Base-by-base conservation (phyloP, 257 asterid species). In the Nicotiana obtusifolia region DNA sequence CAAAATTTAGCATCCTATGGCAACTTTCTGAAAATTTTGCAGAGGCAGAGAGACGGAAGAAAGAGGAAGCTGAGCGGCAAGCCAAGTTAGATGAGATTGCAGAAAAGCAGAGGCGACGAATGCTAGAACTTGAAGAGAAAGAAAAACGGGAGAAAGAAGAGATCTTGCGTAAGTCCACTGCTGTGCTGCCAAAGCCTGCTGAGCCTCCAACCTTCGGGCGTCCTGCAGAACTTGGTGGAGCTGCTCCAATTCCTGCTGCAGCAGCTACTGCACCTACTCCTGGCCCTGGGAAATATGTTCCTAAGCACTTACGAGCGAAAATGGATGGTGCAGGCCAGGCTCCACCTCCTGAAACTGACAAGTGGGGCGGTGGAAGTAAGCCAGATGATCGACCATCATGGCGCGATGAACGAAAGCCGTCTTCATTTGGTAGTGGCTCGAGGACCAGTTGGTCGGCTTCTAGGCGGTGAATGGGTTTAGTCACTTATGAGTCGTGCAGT, bases 61-160 rank as follows among this genome's bases (percentile, higher is more conserved):
- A 88, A 81, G 97, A 91, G 83, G 95, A 93, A 64, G 94, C 94
- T 16, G 97, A 93, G 78, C 85, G 83, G 52, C 87, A 88, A 82
- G 95, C 97, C 14, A 93, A 87, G 89, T 81, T 92, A 83, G 97
- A 92, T 62, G 97, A 88, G 88, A 88, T 93, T 31, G 98, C 97
- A 17, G 93, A 91, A 85, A 92, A 86, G 86, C 95, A 92, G 90
- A 92, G 95, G 87, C 93, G 85, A 64, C 87, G 94, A 15, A 90
- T 91, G 87, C 81, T 82, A 82, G 97, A 92, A 83, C 76, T 93
- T 84, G 98, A 93, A 67, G 98, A 93, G 78, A 92, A 86, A 82
- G 93, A 67, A 49, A 85, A 49, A 84, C 87, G 61, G 76, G 2
- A 85, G 86, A 91, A 67, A 83, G 97, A 88, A 7, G 95, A 91